Percentiles rank a stretch among this genome's conserved stretches.
Evolutionary conservation across 805 yeast species (phyloP).

Genomic region (Blastobotrys robertii): DNA sequence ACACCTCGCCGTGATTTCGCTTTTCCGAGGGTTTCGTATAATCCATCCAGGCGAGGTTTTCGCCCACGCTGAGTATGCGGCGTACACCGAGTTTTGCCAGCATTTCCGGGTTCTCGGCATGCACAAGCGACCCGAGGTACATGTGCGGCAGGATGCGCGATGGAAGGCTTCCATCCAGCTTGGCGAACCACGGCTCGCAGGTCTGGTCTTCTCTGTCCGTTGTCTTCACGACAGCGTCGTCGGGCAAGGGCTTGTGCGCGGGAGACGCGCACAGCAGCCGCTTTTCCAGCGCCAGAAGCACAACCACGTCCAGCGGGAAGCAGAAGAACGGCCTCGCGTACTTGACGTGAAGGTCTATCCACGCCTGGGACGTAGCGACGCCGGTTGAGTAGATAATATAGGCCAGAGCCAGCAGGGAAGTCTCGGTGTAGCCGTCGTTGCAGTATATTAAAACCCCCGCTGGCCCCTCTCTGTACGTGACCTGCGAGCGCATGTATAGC

Average conservation of each 20-base stretch:
- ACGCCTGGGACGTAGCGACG: constrained; percentile 51
- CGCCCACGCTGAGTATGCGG: constrained; percentile 81
- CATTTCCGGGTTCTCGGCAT: constrained; percentile 65
- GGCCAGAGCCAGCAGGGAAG: constrained; percentile 63
- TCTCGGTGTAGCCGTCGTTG: constrained; percentile 88
- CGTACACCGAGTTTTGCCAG: constrained; percentile 57
- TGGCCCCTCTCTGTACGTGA: constrained; percentile 15
- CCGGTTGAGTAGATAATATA: constrained; percentile 63
- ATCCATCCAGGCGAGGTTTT: constrained; percentile 54
- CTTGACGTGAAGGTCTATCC: constrained; percentile 49
- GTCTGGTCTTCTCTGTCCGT: not conserved
- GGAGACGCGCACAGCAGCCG: constrained; percentile 28
- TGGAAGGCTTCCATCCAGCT: constrained; percentile 61
- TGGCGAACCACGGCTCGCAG: constrained; percentile 22
- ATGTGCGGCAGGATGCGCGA: constrained; percentile 75
- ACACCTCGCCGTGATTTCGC: constrained; percentile 2
- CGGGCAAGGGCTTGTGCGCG: constrained; percentile 47
- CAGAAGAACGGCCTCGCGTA: constrained; percentile 76
- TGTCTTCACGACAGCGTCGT: not conserved
- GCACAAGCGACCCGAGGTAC: constrained; percentile 74
- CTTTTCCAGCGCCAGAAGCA: constrained; percentile 55
- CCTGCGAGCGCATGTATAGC: constrained; percentile 35
- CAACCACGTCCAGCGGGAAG: constrained; percentile 60
- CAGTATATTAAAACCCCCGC: constrained; percentile 52
- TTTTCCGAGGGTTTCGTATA: constrained; percentile 5